A percentile compares a stretch with the other conserved stretches of the same genome.
phyloP scores from a whole-genome alignment of 2,329 filamentous ascomycete genomes.

The Penicillium sp. region DNA sequence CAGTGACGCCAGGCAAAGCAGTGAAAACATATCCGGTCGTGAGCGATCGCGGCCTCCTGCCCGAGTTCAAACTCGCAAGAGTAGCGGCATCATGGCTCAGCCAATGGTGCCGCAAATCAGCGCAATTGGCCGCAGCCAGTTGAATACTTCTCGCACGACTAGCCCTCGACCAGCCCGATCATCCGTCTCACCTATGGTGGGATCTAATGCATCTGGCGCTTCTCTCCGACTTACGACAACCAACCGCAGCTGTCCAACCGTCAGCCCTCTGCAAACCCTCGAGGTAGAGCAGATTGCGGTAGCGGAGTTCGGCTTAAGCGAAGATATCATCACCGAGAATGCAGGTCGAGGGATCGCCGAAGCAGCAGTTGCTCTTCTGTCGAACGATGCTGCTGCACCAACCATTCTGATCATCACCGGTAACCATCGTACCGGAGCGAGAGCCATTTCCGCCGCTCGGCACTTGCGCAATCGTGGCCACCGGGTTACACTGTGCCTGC shows the following conservation, averaged over 20 bases:
- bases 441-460: conserved; percentile 76
- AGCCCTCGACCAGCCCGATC: conserved; percentile 39
- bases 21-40: conserved; percentile 44
- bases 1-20: conserved; percentile 41
- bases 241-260: conserved; percentile 51
- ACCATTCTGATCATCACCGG: conserved; percentile 77
- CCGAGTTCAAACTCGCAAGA: conserved; percentile 37
- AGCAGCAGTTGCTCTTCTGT: conserved; percentile 61
- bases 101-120: conserved; percentile 33
- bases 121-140: conserved; percentile 31
- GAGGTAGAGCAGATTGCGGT: conserved; percentile 88
- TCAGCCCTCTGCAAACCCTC: conserved; percentile 74
- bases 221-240: conserved; percentile 51
- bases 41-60: conserved; percentile 37
- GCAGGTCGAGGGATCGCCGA: conserved; percentile 83
- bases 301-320: conserved; percentile 76
- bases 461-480: conserved; percentile 80
- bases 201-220: conserved; percentile 33
- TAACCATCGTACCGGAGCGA: conserved; percentile 84
- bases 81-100: conserved; percentile 39
- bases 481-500: conserved; percentile 73
- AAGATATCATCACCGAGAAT: conserved; percentile 88
- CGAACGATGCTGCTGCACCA: conserved; percentile 51
- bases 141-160: conserved; percentile 34
- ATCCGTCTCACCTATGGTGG: conserved; percentile 41